Evolutionary conservation across 2,329 filamentous ascomycete genomes (phyloP), one percentile per base, ranked within the genome.

Genomic region (Dactylellina leptospora): DNA sequence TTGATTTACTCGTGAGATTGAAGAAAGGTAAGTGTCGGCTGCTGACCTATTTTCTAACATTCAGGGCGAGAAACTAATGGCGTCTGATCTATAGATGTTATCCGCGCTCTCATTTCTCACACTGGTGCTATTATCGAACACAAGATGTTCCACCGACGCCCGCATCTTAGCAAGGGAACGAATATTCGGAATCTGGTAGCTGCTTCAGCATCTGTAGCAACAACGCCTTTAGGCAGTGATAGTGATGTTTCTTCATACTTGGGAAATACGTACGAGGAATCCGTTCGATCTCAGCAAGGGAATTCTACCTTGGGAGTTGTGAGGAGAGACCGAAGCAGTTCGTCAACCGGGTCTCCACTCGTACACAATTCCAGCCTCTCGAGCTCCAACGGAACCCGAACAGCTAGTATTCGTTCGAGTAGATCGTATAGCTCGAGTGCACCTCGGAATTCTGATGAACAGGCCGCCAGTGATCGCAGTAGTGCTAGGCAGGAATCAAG

Each of bases 71-170:
- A 56, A 33, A 16, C 18, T 40, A 23, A 58, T 11, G 3, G 13
- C 27, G n/a, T 27, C 18, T 4, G 3, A 2, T 11, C 16, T 16
- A 13, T 45, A 75, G 74, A 96, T 48, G 90, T 97, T 66, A 91
- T 96, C 78, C 91, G 92, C 78, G 93, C 95, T 0, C 84, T 99
- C 47, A 96, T 99, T 77, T 95, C 91, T 1, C 95, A 99, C 78
- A 93, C 93, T 0, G 95, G 95, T 33, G 92, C 95, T 64, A 97
- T 99, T 75, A 92, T 99, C 53, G 92, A 93, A 60, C 99, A 99
- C 84, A 99, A 99, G 79, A 91, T 99, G 80, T 91, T 89, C 55
- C 91, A 92, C 78, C 91, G 96, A 78, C 87, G 92, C 2, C 93
- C 93, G 83, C 74, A 90, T 88, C 56, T 88, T 90, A 68, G 90